A percentile compares a stretch with the other conserved stretches of the same genome.
phyloP scores from a whole-genome alignment of 495 filamentous ascomycete genomes.

The Penicillium longicatenatum region DNA sequence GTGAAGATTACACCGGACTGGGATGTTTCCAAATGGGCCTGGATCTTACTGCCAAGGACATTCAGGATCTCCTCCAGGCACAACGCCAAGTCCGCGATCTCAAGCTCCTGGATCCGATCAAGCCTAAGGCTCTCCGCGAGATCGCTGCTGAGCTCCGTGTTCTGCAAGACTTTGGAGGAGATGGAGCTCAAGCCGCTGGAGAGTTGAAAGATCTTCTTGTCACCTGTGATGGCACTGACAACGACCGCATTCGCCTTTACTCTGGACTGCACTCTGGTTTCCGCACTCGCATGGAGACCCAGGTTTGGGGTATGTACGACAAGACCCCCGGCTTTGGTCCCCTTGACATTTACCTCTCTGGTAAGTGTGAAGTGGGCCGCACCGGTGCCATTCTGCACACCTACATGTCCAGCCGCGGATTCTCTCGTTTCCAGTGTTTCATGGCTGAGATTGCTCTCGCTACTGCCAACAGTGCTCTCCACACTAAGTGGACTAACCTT shows the following conservation, averaged over 20 bases:
- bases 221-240: constrained; percentile 1
- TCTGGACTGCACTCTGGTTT: constrained; percentile 9
- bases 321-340: constrained; percentile 1
- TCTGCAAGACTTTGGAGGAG: not conserved
- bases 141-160: constrained; percentile 2
- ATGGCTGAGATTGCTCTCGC: constrained; percentile 4
- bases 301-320: constrained; percentile 10
- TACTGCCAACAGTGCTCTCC: not conserved
- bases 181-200: not conserved
- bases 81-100: constrained; percentile 6
- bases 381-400: constrained; percentile 6
- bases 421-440: constrained; percentile 8
- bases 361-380: constrained; percentile 3
- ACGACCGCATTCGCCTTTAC: constrained; percentile 8
- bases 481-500: not conserved
- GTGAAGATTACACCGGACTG: constrained; percentile 1
- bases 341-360: constrained; percentile 8
- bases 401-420: constrained; percentile 7
- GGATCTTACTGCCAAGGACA: constrained; percentile 1
- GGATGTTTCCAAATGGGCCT: constrained; percentile 9
- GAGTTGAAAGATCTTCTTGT: constrained; percentile 8
- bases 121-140: not conserved
- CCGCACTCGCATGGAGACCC: constrained; percentile 10
- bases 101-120: constrained; percentile 6
- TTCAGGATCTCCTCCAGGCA: constrained; percentile 5